Conservation (phyloP, 108 stramenopile species). For the Bacterosira constricta region DNA sequence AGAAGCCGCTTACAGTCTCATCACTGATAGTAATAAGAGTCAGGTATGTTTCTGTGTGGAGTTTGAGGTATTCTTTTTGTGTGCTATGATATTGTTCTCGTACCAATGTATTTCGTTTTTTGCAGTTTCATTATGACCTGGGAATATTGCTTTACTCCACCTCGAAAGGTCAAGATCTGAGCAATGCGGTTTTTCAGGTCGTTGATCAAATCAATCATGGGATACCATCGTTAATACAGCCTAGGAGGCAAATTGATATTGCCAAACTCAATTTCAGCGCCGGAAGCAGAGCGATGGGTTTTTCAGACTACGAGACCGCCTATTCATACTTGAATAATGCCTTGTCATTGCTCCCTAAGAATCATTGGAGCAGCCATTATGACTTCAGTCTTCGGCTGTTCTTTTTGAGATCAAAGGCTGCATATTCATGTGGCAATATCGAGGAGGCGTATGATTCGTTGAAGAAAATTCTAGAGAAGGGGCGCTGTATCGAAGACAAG, state of each 20-base stretch:
- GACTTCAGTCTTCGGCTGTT: constrained; percentile 6
- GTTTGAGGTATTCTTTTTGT: neutral
- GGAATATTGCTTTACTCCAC: constrained; percentile 14
- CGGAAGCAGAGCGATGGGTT: constrained; percentile 6
- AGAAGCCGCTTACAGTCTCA: constrained; percentile 58
- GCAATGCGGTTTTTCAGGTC: neutral
- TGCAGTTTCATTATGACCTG: constrained; percentile 9
- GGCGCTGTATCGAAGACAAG: constrained; percentile 10
- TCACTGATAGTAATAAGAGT: constrained; percentile 16
- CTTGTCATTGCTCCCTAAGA: constrained; percentile 3
- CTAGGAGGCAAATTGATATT: neutral
- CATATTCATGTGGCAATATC: constrained; percentile 4
- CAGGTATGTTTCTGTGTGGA: neutral
- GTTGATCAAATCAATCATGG: constrained; percentile 19
- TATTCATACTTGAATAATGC: constrained; percentile 15
- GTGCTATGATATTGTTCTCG: neutral
- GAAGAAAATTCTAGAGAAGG: constrained; percentile 1
- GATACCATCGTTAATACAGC: neutral
- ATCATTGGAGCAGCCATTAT: constrained; percentile 20
- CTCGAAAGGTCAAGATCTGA: neutral
- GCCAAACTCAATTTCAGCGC: constrained; percentile 37
- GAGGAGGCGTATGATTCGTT: constrained; percentile 8
- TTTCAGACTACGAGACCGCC: constrained; percentile 35
- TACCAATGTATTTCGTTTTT: neutral
- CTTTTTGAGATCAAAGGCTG: neutral